Evolutionary conservation across 208 protist species (phyloP).

Genomic region (Phytomonas francai): DNA sequence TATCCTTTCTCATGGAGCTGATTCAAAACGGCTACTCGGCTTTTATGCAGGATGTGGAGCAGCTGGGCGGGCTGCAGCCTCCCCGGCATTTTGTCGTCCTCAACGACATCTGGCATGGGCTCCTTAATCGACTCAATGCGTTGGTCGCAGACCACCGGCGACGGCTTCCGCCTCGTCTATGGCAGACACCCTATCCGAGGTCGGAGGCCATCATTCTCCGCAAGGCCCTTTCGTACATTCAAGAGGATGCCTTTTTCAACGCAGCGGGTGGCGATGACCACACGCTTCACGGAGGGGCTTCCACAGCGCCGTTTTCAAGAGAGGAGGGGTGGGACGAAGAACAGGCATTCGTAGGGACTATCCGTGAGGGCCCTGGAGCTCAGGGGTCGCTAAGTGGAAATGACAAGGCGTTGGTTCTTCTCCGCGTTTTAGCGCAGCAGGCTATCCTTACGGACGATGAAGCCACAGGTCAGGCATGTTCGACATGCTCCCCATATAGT

Average conservation of each 20-base stretch:
- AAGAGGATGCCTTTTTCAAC: background rate
- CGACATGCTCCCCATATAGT: too few species aligned
- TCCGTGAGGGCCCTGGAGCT: slow-evolving; percentile 8
- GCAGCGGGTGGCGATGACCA: background rate
- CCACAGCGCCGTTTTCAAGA: background rate
- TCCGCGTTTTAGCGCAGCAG: slow-evolving; percentile 48
- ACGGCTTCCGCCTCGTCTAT: slow-evolving; percentile 13
- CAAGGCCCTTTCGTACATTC: slow-evolving; percentile 10
- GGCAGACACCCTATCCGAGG: too few species aligned
- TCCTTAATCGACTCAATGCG: slow-evolving; percentile 15
- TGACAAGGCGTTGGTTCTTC: slow-evolving; percentile 22
- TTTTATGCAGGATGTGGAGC: slow-evolving; percentile 18
- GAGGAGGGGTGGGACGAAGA: background rate
- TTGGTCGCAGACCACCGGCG: slow-evolving; percentile 15
- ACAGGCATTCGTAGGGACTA: slow-evolving; percentile 7
- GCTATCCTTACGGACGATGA: slow-evolving; percentile 22
- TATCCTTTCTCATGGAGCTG: slow-evolving; percentile 21
- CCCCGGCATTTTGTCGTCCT: slow-evolving; percentile 11
- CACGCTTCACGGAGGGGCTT: background rate
- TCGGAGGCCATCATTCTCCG: slow-evolving; percentile 6
- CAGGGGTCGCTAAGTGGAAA: too few species aligned
- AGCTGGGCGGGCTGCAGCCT: slow-evolving; percentile 8
- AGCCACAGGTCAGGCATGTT: background rate
- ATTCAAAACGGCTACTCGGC: slow-evolving; percentile 25
- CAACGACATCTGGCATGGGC: slow-evolving; percentile 17